phyloP scores from a whole-genome alignment of 2,329 filamentous ascomycete genomes.

The Sarocladium oryzae region DNA sequence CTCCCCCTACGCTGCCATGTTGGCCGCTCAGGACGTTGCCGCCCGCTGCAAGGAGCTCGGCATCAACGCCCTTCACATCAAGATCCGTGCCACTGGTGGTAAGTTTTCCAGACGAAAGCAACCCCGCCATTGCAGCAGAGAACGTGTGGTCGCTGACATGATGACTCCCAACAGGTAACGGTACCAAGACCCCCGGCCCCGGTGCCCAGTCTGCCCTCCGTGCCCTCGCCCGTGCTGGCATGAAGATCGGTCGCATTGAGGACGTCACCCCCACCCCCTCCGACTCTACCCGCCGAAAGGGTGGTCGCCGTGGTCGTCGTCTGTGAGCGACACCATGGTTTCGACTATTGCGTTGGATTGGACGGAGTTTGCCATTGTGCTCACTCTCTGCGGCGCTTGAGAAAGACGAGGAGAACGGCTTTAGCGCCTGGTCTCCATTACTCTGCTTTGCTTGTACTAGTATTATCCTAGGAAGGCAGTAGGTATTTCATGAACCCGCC shows the following conservation, averaged over 20 bases:
- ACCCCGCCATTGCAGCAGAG: background rate
- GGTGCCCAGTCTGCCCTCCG: conserved; percentile 99
- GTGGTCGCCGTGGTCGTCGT: conserved; percentile 99
- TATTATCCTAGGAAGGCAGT: conserved; percentile 19
- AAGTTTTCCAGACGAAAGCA: conserved; percentile 36
- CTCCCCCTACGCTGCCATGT: conserved; percentile 99
- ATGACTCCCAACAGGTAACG: conserved; percentile 49
- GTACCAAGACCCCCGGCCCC: conserved; percentile 99
- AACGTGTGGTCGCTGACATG: conserved; percentile 40
- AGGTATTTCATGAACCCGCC: conserved; percentile 37
- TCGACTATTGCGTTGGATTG: conserved; percentile 25
- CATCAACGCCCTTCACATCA: conserved; percentile 96
- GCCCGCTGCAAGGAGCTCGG: conserved; percentile 68
- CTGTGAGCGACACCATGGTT: conserved; percentile 54
- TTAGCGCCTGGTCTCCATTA: conserved; percentile 56
- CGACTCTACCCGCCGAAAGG: conserved; percentile 99
- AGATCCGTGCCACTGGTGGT: conserved; percentile 98
- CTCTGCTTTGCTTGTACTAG: conserved; percentile 33
- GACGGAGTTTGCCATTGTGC: conserved; percentile 23
- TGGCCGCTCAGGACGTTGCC: conserved; percentile 98
- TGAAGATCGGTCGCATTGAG: conserved; percentile 99
- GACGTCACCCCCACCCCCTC: conserved; percentile 98
- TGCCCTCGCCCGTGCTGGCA: conserved; percentile 96
- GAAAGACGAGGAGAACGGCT: conserved; percentile 67
- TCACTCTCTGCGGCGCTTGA: conserved; percentile 55